phyloP scores from a whole-genome alignment of 2,329 filamentous ascomycete genomes.

The Remersonia thermophila region DNA sequence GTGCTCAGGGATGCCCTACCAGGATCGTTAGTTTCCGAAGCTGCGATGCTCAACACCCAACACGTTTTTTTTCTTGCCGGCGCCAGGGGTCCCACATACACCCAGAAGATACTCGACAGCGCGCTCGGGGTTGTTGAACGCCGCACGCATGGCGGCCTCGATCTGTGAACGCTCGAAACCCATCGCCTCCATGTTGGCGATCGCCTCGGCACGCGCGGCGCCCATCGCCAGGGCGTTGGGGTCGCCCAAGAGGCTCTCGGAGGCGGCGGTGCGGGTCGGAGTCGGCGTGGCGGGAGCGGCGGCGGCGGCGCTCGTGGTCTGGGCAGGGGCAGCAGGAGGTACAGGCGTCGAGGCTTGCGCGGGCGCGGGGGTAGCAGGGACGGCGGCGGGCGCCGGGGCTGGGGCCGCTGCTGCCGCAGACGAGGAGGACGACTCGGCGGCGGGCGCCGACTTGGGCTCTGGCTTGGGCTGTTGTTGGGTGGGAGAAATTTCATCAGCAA shows the following conservation, averaged over 20 bases:
- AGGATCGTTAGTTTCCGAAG: conserved; percentile 5
- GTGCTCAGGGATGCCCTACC: conserved; percentile 79
- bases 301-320: conserved; percentile 17
- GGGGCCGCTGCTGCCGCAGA: conserved; percentile 31
- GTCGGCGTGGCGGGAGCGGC: conserved; percentile 38
- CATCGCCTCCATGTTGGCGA: conserved; percentile 94
- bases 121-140: conserved; percentile 92
- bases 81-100: conserved; percentile 41
- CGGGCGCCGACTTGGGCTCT: conserved; percentile 51
- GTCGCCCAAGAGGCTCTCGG: conserved; percentile 37
- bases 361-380: conserved; percentile 48
- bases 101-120: conserved; percentile 91
- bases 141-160: conserved; percentile 87
- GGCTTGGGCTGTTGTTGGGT: conserved; percentile 6
- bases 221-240: conserved; percentile 82
- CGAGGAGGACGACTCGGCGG: conserved; percentile 9
- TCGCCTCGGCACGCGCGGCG: conserved; percentile 64
- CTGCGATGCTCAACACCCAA: neutral
- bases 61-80: neutral
- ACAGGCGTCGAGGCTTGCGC: conserved; percentile 38
- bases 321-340: conserved; percentile 37
- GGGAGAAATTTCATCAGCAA: too few species aligned
- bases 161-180: conserved; percentile 83
- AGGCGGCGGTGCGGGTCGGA: conserved; percentile 26
- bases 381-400: conserved; percentile 38